phyloP scores from a whole-genome alignment of 2,329 filamentous ascomycete genomes.

The Alternaria burnsii region DNA sequence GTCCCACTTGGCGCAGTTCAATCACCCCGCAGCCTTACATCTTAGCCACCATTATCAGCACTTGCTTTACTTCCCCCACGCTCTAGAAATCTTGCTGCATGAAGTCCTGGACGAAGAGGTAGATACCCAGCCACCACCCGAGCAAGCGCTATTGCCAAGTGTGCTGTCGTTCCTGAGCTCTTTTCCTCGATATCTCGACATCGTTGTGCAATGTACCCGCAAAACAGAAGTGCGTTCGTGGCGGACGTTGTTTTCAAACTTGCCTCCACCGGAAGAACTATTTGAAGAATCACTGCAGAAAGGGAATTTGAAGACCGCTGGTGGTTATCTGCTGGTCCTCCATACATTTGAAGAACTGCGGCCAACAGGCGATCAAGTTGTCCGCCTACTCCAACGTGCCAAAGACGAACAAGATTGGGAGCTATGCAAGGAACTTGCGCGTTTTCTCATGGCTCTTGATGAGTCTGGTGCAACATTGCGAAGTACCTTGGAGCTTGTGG shows the following conservation, averaged over 20 bases:
- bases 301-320: slow-evolving; percentile 90
- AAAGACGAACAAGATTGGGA: slow-evolving; percentile 92
- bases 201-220: slow-evolving; percentile 94
- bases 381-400: slow-evolving; percentile 80
- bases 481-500: slow-evolving; percentile 69
- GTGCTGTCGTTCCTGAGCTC: slow-evolving; percentile 63
- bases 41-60: slow-evolving; percentile 86
- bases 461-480: slow-evolving; percentile 81
- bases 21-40: slow-evolving; percentile 80
- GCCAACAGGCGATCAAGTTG: slow-evolving; percentile 77
- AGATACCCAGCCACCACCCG: slow-evolving; percentile 65
- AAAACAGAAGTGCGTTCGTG: slow-evolving; percentile 97
- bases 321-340: slow-evolving; percentile 92
- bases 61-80: slow-evolving; percentile 91
- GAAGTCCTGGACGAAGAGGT: slow-evolving; percentile 95
- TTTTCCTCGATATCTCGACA: slow-evolving; percentile 84
- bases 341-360: slow-evolving; percentile 74
- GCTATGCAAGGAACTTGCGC: slow-evolving; percentile 89
- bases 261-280: slow-evolving; percentile 87
- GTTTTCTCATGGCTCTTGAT: slow-evolving; percentile 94
- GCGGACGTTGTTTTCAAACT: slow-evolving; percentile 89
- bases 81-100: slow-evolving; percentile 89
- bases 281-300: slow-evolving; percentile 91
- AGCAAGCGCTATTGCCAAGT: slow-evolving; percentile 60
- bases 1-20: slow-evolving; percentile 77